Percentiles rank a stretch among this genome's conserved stretches.
Evolutionary conservation across 2,329 filamentous ascomycete species (phyloP).

Genomic region (Sporothrix globosa): DNA sequence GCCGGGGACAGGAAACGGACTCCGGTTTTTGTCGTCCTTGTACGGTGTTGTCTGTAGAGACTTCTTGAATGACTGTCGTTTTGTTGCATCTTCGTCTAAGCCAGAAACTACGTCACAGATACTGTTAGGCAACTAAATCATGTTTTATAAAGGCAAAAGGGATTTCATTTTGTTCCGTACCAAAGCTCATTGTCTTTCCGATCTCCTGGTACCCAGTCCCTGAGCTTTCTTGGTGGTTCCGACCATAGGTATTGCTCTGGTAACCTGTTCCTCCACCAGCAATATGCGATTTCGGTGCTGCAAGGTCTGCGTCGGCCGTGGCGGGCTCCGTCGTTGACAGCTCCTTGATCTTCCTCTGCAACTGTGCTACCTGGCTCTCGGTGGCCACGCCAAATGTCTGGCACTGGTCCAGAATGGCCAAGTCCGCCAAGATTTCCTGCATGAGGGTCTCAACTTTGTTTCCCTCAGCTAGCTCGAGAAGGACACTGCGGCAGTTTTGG

Average conservation of each 20-base stretch:
- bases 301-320: neutral
- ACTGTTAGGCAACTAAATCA: neutral
- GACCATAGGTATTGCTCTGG: neutral
- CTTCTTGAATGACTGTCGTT: neutral
- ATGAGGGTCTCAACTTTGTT: neutral
- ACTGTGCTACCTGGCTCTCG: neutral
- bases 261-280: neutral
- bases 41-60: neutral
- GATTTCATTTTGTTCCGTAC: neutral
- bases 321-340: neutral
- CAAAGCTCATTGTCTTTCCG: neutral
- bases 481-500: neutral
- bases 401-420: neutral
- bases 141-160: neutral
- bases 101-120: neutral
- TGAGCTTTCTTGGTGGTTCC: neutral
- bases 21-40: neutral
- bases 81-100: too few relatives aligned
- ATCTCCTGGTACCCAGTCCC: neutral
- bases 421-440: neutral
- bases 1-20: neutral
- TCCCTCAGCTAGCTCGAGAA: neutral
- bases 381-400: neutral
- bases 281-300: neutral
- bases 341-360: neutral